A percentile compares a stretch with the other conserved stretches of the same genome.
Evolutionary conservation across 75 land plant species (phyloP).

Genomic region (Ceratopteris richardii): DNA sequence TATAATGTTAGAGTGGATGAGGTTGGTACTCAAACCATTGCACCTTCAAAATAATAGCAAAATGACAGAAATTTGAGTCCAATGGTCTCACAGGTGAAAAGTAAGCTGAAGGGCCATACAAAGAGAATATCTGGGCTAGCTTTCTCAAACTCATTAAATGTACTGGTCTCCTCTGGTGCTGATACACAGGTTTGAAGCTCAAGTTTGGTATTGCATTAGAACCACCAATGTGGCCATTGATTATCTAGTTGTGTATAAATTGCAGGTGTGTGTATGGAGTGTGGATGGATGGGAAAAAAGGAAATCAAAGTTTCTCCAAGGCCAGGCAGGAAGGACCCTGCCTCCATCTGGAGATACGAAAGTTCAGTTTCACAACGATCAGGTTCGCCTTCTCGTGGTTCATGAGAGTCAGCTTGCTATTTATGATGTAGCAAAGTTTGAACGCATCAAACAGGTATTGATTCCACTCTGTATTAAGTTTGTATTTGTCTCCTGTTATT

Average conservation of each 20-base stretch:
- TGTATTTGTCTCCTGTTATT: too few species aligned
- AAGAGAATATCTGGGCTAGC: slow-evolving; percentile 73
- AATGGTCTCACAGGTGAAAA: slow-evolving; percentile 44
- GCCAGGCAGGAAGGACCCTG: slow-evolving; percentile 48
- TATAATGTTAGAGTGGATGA: slow-evolving; percentile 68
- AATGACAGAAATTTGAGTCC: neutral
- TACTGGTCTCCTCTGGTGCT: slow-evolving; percentile 73
- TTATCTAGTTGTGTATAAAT: neutral
- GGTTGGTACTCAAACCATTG: slow-evolving; percentile 14
- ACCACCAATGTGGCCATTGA: neutral
- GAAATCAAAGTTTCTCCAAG: slow-evolving; percentile 37
- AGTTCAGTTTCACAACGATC: slow-evolving; percentile 69
- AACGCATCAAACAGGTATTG: slow-evolving; percentile 41
- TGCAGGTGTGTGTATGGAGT: slow-evolving; percentile 70
- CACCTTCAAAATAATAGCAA: neutral
- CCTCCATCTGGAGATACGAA: slow-evolving; percentile 37
- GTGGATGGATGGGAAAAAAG: slow-evolving; percentile 73
- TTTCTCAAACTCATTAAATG: slow-evolving; percentile 57
- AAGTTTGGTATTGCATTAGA: neutral
- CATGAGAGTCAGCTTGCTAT: slow-evolving; percentile 57
- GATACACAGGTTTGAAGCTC: slow-evolving; percentile 52
- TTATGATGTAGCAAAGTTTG: slow-evolving; percentile 53
- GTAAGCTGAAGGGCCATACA: slow-evolving; percentile 64
- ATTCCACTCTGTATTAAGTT: slow-evolving; percentile 44
- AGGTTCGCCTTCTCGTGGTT: slow-evolving; percentile 39